Base-by-base conservation (phyloP, 192 early-diverging fungal species). In the Rhizophlyctis rosea region DNA sequence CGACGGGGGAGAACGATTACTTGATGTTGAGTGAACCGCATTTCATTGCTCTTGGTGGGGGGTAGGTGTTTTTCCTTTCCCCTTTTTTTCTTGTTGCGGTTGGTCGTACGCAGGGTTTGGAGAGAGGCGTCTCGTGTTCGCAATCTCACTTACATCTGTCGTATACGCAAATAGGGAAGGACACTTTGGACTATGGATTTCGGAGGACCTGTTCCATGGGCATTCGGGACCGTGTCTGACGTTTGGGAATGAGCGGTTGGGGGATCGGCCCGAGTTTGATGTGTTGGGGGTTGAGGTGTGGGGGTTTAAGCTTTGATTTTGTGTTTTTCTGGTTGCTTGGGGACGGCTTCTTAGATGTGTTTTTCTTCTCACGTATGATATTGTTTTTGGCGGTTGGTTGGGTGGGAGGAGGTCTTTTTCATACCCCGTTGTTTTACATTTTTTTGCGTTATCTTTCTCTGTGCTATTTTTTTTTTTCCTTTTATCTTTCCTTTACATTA, bases 1-100 rank as follows among this genome's bases (percentile, higher is more conserved):
- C 74, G 2, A 68, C 74, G 3, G 74, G 74, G 11, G 28, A 52
- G 14, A 76, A 70, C 52, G 66, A 68, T 7, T 68, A 76, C 52
- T 67, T 64, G 31, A 64, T 71, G 7, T 64, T 76, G 4, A 59
- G 56, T 31, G 63, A 69, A 47, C 47, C 56, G 5, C 54, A 23
- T 9, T 16, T 49, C 25, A 60, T 75, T 49, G 73, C 69, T 3
- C 39, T 76, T 27, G 74, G 68, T n/a, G 74, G 69, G 28, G 69
- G 69, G 68, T 74, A 54, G 50, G 59, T 59, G 18, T 24, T 51
- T 7, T 69, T 69, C 51, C 48, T 56, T 23, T 62, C 34, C n/a
- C 57, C 52, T 31, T 57, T 36, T 33, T 62, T 53, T 4, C 61
- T 27, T 21, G 4, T 58, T 3, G 18, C 2, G 11, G 14, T 14